Evolutionary conservation across 176 grass and related monocot species (phyloP).

Genomic region (Eragrostis nindensis): DNA sequence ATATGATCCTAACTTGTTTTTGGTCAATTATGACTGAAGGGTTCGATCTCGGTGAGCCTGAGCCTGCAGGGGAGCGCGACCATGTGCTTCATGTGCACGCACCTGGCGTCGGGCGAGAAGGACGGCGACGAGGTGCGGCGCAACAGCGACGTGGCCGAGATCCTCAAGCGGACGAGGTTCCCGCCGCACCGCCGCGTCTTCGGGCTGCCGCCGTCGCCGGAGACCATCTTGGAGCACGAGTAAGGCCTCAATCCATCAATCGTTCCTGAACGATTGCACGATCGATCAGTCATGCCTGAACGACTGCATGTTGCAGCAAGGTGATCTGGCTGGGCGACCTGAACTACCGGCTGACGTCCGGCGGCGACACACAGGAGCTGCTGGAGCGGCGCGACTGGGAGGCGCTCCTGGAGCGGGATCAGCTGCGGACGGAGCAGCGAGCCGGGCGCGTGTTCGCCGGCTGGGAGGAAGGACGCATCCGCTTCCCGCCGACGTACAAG

Average conservation of each 20-base stretch:
- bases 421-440: slow-evolving; percentile 69
- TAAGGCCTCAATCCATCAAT: slow-evolving; percentile 1
- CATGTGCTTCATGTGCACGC: slow-evolving; percentile 93
- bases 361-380: slow-evolving; percentile 32
- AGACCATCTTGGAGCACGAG: slow-evolving; percentile 92
- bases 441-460: slow-evolving; percentile 73
- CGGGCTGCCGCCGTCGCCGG: slow-evolving; percentile 25
- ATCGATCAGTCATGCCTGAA: background rate
- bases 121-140: slow-evolving; percentile 80
- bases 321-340: slow-evolving; percentile 91
- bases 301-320: slow-evolving; percentile 50
- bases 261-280: background rate
- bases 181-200: slow-evolving; percentile 1
- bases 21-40: slow-evolving; percentile 31
- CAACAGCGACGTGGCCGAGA: slow-evolving; percentile 79
- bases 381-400: slow-evolving; percentile 68
- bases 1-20: background rate
- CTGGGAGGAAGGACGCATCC: slow-evolving; percentile 84
- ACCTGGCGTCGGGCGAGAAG: slow-evolving; percentile 89
- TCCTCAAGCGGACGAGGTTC: slow-evolving; percentile 78
- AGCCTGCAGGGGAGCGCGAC: slow-evolving; percentile 50
- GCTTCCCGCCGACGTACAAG: slow-evolving; percentile 92
- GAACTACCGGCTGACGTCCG: slow-evolving; percentile 67
- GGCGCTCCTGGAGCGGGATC: slow-evolving; percentile 69
- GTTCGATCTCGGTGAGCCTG: slow-evolving; percentile 91